Conservation (phyloP, 371 early-diverging fungal species). For the Dichotomocladium elegans region DNA sequence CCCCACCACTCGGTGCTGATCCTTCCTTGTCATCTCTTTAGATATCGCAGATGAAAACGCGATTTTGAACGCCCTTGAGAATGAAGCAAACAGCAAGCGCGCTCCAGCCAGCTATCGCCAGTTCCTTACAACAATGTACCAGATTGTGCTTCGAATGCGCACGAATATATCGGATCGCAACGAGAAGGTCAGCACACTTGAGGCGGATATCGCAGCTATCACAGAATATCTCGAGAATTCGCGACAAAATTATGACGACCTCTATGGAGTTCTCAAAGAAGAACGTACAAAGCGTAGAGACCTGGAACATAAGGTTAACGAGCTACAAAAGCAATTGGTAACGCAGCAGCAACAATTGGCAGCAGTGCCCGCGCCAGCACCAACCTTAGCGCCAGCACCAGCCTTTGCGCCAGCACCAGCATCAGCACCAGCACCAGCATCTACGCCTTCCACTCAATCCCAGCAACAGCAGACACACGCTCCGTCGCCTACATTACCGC, state of each 20-base stretch:
- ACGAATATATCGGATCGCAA: neutral
- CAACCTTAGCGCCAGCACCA: neutral
- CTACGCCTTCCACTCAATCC: neutral
- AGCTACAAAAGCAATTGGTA: neutral
- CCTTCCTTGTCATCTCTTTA: neutral
- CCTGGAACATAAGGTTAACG: neutral
- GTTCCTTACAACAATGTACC: neutral
- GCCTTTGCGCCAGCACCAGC: neutral
- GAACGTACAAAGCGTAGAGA: neutral
- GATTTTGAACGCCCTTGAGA: neutral
- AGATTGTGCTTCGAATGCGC: neutral
- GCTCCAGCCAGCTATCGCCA: slow-evolving; percentile 3
- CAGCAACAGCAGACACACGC: neutral
- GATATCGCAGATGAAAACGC: neutral
- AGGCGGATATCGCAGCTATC: neutral
- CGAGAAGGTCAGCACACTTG: neutral
- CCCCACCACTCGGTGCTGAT: neutral
- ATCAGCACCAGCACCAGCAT: neutral
- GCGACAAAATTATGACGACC: neutral
- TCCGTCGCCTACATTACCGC: too few species aligned
- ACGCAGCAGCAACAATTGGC: neutral
- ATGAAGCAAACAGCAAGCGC: neutral
- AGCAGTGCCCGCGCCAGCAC: neutral
- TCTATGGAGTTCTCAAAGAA: neutral
- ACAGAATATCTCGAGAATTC: neutral